phyloP scores from a whole-genome alignment of 2,329 filamentous ascomycete genomes.

The Paraphaeosphaeria minitans region DNA sequence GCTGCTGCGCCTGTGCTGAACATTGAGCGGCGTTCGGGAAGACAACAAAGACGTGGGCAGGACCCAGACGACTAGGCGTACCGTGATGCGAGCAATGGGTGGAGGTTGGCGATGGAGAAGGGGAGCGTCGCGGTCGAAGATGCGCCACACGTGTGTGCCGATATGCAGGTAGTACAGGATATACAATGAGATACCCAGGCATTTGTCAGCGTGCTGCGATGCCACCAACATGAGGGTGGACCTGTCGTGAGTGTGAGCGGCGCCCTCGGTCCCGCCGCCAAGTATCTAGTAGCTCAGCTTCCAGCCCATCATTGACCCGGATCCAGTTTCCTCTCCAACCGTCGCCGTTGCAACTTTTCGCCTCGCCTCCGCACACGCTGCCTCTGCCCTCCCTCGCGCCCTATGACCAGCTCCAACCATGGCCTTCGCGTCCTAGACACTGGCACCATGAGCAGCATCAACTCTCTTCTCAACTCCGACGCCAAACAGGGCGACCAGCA shows the following conservation, averaged over 20 bases:
- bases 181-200: not conserved
- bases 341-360: conserved; percentile 1
- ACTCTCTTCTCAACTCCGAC: conserved; percentile 44
- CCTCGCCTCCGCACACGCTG: not conserved
- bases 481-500: conserved; percentile 19
- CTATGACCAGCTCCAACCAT: conserved; percentile 5
- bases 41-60: conserved; percentile 14
- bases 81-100: not conserved
- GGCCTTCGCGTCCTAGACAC: conserved; percentile 11
- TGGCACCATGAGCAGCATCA: conserved; percentile 42
- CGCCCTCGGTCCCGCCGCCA: conserved; percentile 6
- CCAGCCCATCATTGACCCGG: conserved; percentile 3
- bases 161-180: not conserved
- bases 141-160: not conserved
- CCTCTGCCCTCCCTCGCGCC: not conserved
- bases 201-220: conserved; percentile 5
- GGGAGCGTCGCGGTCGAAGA: not conserved
- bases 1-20: not conserved
- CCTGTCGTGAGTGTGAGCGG: not conserved
- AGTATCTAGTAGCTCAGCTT: not conserved
- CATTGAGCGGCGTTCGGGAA: not conserved
- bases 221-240: not conserved
- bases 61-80: not conserved
- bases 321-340: conserved; percentile 4
- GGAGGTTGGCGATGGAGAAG: not conserved